phyloP scores from a whole-genome alignment of 2,329 filamentous ascomycete genomes.

The Aureobasidium sp. region DNA sequence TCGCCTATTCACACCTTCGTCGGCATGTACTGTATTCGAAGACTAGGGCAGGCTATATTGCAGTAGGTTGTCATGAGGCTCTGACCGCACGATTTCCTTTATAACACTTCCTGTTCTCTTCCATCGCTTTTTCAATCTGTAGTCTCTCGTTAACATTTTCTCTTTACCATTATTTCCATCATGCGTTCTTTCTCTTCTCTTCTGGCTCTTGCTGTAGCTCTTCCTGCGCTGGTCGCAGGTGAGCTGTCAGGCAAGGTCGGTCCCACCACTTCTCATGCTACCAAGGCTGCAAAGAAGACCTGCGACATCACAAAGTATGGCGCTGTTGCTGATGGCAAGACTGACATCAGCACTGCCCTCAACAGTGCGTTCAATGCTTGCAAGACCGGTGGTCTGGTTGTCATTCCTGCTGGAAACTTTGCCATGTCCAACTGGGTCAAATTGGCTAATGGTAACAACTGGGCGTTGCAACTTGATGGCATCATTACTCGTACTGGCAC shows the following conservation, averaged over 20 bases:
- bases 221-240: conserved; percentile 26
- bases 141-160: neutral
- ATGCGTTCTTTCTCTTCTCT: conserved; percentile 16
- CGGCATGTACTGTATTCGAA: neutral
- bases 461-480: conserved; percentile 49
- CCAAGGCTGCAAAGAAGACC: conserved; percentile 43
- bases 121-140: neutral
- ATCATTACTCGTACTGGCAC: conserved; percentile 47
- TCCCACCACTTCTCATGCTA: conserved; percentile 36
- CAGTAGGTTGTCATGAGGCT: neutral
- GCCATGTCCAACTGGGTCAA: conserved; percentile 45
- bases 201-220: conserved; percentile 21
- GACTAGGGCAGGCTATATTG: too few relatives aligned
- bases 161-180: neutral
- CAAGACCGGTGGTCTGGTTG: conserved; percentile 44
- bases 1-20: neutral
- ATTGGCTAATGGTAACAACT: conserved; percentile 41
- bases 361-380: conserved; percentile 45
- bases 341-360: conserved; percentile 46
- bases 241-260: conserved; percentile 38
- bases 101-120: neutral
- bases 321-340: conserved; percentile 44
- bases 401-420: conserved; percentile 45
- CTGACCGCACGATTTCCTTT: neutral
- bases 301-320: conserved; percentile 50